phyloP scores from a whole-genome alignment of 1,139 yeast species.

The Debaryomyces sp. region DNA sequence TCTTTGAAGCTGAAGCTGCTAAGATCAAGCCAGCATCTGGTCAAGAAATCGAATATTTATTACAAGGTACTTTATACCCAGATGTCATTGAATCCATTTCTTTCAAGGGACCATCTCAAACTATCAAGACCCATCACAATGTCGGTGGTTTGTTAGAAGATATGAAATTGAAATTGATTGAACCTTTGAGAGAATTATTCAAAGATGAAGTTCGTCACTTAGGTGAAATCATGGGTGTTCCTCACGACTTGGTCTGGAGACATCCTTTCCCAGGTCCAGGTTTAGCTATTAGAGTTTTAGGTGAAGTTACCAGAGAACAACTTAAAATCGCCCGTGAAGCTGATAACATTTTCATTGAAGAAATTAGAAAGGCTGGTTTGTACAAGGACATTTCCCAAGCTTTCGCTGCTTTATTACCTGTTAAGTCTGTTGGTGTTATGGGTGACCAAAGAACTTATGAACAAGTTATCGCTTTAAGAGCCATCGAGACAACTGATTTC shows the following conservation, averaged over 20 bases:
- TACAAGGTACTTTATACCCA: conserved; percentile 98
- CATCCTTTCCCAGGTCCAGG: conserved; percentile 99
- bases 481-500: conserved; percentile 95
- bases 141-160: conserved; percentile 97
- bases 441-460: conserved; percentile 99
- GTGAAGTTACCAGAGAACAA: conserved; percentile 92
- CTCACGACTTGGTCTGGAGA: conserved; percentile 98
- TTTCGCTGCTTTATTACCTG: conserved; percentile 95
- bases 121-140: conserved; percentile 98
- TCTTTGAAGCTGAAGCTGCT: conserved; percentile 95
- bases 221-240: conserved; percentile 93
- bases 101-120: conserved; percentile 99
- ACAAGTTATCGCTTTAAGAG: conserved; percentile 98
- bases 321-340: conserved; percentile 97
- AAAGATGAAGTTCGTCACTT: conserved; percentile 97
- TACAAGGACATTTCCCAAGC: conserved; percentile 96
- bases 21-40: conserved; percentile 89
- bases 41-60: conserved; percentile 85
- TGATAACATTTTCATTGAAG: conserved; percentile 92
- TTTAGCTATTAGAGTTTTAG: conserved; percentile 95
- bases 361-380: conserved; percentile 89
- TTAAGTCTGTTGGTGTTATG: conserved; percentile 98
- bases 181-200: conserved; percentile 97
- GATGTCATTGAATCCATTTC: conserved; percentile 98
- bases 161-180: conserved; percentile 97